A percentile compares a stretch with the other conserved stretches of the same genome.
Conservation (phyloP, 345 rosid species). For the Erysimum cheiranthoides region DNA sequence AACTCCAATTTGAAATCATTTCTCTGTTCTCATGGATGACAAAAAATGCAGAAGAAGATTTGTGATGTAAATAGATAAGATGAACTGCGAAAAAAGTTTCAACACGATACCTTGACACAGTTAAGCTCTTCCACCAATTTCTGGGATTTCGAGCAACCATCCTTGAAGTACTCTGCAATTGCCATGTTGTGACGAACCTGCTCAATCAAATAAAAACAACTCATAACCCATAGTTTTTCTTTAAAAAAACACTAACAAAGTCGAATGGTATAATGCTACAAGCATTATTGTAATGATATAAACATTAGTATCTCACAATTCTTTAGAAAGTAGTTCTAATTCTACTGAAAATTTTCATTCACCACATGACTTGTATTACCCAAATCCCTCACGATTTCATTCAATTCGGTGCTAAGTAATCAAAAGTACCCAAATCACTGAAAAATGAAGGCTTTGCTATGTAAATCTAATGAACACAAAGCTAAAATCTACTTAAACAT, state of each 20-base stretch:
- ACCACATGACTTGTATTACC: background rate
- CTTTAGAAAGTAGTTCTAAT: background rate
- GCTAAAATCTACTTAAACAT: background rate
- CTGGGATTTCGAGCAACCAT: constrained; percentile 77
- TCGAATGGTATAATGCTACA: background rate
- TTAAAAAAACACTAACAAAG: background rate
- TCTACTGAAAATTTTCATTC: background rate
- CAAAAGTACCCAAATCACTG: background rate
- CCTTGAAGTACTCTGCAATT: constrained; percentile 70
- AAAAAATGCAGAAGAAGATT: background rate
- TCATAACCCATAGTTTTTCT: background rate
- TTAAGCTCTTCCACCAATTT: constrained; percentile 75
- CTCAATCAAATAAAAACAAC: constrained; percentile 33
- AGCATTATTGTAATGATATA: background rate
- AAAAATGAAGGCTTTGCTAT: constrained; percentile 1
- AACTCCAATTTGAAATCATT: background rate
- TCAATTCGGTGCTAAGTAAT: too few species aligned
- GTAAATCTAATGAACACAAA: background rate
- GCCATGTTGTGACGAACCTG: constrained; percentile 96
- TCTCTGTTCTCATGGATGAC: background rate
- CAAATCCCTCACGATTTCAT: background rate
- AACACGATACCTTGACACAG: constrained; percentile 65
- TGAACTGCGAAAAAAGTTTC: background rate
- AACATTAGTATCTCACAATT: background rate
- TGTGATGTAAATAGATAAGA: background rate